These are phyloP conservation scores for Phytopythium litorale DNA, from an alignment of 352 stramenopile species.

Conservation along the genomic window DNA sequence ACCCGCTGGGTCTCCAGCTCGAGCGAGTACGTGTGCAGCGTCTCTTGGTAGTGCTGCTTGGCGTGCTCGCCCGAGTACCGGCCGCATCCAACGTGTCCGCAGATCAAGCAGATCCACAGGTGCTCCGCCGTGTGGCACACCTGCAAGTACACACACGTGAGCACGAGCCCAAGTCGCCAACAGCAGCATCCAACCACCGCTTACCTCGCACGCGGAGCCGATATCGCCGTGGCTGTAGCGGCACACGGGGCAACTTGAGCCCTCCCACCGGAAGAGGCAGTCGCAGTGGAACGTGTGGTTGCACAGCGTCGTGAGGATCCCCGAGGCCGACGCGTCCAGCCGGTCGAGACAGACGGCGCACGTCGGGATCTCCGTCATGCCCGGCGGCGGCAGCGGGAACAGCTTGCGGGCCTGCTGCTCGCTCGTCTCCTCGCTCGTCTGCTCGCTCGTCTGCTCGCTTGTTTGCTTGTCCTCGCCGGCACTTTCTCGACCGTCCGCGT, in stretches of 20 bases:
- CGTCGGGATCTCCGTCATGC: conserved; percentile 87
- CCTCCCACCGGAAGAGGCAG: conserved; percentile 94
- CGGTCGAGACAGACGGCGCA: conserved; percentile 92
- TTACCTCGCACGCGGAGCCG: conserved; percentile 87
- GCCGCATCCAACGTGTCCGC: conserved; percentile 94
- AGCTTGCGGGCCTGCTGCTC: conserved; percentile 28
- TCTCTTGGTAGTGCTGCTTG: conserved; percentile 93
- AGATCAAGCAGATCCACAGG: conserved; percentile 97
- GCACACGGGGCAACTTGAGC: conserved; percentile 95
- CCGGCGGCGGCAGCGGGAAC: conserved; percentile 55
- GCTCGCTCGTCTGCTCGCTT: conserved; percentile 13
- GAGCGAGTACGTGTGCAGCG: conserved; percentile 93
- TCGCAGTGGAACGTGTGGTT: conserved; percentile 98
- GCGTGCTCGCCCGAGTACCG: conserved; percentile 95
- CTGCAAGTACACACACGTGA: conserved; percentile 4
- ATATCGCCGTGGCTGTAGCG: conserved; percentile 95
- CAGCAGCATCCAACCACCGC: conserved; percentile 18
- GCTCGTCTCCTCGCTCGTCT: conserved; percentile 3
- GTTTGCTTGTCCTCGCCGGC: conserved; percentile 15
- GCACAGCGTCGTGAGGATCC: conserved; percentile 96
- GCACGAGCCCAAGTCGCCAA: neutral
- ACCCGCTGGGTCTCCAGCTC: conserved; percentile 95
- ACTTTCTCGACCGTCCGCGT: neutral
- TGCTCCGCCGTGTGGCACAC: conserved; percentile 92
- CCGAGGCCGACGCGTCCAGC: conserved; percentile 78